Evolutionary conservation across 345 rosid species (phyloP).

Genomic region (Melaleuca quinquenervia): DNA sequence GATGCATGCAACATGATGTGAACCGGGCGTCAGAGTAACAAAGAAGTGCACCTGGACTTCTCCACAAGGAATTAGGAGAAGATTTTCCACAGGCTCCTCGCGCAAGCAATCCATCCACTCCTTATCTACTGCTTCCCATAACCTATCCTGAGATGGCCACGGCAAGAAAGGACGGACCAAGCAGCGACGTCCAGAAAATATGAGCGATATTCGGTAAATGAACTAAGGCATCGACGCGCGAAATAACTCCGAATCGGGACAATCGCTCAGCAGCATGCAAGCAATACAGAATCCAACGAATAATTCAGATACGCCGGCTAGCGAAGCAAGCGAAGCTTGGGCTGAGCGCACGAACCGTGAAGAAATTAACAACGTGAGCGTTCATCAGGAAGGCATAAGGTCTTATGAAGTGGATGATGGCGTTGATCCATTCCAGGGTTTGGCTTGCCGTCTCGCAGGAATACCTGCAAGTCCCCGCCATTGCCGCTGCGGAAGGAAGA

Average conservation of each 20-base stretch:
- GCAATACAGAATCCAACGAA: neutral
- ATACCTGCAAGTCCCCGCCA: constrained; percentile 13
- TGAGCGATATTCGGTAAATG: neutral
- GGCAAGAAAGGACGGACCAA: neutral
- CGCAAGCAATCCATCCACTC: constrained; percentile 74
- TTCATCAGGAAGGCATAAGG: constrained; percentile 44
- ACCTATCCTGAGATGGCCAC: constrained; percentile 29
- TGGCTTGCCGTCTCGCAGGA: constrained; percentile 50
- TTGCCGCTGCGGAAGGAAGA: neutral
- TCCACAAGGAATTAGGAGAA: constrained; percentile 73
- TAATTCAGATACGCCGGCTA: neutral
- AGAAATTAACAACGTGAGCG: constrained; percentile 83
- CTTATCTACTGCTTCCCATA: constrained; percentile 68
- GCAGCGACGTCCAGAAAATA: neutral
- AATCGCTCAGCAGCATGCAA: neutral
- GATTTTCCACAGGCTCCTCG: constrained; percentile 43
- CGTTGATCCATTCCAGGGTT: constrained; percentile 66
- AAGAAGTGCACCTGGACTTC: constrained; percentile 33
- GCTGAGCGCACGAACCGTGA: constrained; percentile 18
- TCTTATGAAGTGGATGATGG: constrained; percentile 44
- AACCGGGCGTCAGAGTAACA: neutral
- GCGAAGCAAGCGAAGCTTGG: neutral
- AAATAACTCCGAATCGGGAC: neutral
- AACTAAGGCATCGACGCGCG: too few relatives aligned
- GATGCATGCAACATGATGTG: neutral